These are phyloP conservation scores for Castanea crenata DNA, from an alignment of 306 rosid species.

Conservation along the genomic window DNA sequence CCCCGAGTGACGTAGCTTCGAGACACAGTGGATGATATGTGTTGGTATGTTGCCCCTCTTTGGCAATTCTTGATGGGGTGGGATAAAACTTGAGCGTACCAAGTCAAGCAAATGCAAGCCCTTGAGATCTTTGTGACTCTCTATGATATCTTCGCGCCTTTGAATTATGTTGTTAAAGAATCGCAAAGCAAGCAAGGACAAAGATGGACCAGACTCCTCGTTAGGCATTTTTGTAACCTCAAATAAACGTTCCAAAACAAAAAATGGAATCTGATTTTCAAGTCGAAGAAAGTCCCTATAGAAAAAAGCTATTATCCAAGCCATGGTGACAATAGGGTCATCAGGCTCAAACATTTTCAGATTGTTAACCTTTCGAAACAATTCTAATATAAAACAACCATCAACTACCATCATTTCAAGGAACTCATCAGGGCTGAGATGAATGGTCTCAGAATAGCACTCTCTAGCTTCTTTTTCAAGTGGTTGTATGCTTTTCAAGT, in stretches of 20 bases:
- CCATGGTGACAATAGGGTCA: slow-evolving; percentile 33
- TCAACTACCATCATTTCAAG: slow-evolving; percentile 40
- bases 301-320: slow-evolving; percentile 27
- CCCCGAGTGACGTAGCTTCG: slow-evolving; percentile 40
- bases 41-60: not conserved
- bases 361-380: slow-evolving; percentile 7
- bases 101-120: slow-evolving; percentile 35
- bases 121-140: not conserved
- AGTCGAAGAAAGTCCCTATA: slow-evolving; percentile 33
- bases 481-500: slow-evolving; percentile 8
- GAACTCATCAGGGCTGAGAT: slow-evolving; percentile 11
- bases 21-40: slow-evolving; percentile 38
- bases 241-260: slow-evolving; percentile 25
- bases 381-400: slow-evolving; percentile 40
- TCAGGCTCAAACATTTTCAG: slow-evolving; percentile 7
- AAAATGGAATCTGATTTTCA: slow-evolving; percentile 46
- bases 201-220: not conserved
- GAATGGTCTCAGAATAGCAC: slow-evolving; percentile 33
- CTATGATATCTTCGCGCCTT: slow-evolving; percentile 19
- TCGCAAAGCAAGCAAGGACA: slow-evolving; percentile 25
- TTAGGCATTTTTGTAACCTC: slow-evolving; percentile 8
- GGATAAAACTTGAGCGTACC: slow-evolving; percentile 31
- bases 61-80: not conserved
- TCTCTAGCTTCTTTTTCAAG: slow-evolving; percentile 30
- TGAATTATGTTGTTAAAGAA: slow-evolving; percentile 32